phyloP scores from a whole-genome alignment of 2,329 filamentous ascomycete species.

The Alternaria dauci region DNA sequence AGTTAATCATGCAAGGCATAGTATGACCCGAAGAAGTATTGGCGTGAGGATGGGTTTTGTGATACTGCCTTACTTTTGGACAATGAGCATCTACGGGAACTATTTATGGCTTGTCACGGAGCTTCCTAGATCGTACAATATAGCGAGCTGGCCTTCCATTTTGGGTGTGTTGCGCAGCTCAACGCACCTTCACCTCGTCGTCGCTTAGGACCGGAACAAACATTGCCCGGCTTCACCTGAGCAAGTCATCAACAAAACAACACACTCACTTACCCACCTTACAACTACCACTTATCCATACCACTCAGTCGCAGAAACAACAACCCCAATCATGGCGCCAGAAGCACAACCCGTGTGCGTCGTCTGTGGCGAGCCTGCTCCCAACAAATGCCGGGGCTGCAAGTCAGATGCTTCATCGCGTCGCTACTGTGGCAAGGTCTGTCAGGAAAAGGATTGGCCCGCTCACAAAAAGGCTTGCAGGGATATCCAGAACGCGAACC shows the following conservation, averaged over 20 bases:
- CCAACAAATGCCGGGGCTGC: slow-evolving; percentile 9
- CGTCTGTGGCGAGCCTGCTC: not conserved
- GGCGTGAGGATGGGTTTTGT: too few relatives aligned
- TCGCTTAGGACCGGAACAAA: too few relatives aligned
- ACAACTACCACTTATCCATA: accelerated
- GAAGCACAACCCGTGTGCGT: not conserved
- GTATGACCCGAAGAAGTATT: too few relatives aligned
- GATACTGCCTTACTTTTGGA: too few relatives aligned
- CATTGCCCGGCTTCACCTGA: not conserved
- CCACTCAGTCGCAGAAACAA: too few relatives aligned
- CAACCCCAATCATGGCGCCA: not conserved
- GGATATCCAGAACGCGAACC: not conserved
- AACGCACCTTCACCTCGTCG: not conserved
- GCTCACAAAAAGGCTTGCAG: slow-evolving; percentile 6
- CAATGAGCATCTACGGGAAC: too few relatives aligned
- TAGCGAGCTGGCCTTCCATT: not conserved
- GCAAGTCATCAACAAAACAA: not conserved
- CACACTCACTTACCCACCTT: not conserved
- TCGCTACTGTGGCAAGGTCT: slow-evolving; percentile 7
- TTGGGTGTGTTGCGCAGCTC: not conserved
- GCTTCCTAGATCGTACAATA: accelerated
- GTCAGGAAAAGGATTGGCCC: slow-evolving; percentile 9
- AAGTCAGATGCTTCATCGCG: not conserved
- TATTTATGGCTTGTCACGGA: too few relatives aligned
- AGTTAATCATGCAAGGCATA: too few relatives aligned